Percentiles rank a stretch among this genome's conserved stretches.
Evolutionary conservation across 305 asterid genomes (phyloP).

Genomic region (Rubia tinctorum): DNA sequence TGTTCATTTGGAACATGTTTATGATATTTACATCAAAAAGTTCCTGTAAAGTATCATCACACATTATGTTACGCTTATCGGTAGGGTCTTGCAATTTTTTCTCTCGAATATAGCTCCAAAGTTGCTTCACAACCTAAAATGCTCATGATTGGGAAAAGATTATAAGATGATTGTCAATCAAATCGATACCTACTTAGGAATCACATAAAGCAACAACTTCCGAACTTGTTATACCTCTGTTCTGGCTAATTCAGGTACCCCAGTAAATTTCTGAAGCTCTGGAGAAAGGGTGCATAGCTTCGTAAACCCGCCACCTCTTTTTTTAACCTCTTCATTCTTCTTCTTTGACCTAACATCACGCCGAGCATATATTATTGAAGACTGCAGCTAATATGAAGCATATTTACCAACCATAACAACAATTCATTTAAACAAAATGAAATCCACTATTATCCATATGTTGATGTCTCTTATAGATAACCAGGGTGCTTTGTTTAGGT

Average conservation of each 20-base stretch:
- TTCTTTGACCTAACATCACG: constrained; percentile 39
- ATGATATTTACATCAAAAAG: constrained; percentile 69
- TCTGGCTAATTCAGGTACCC: constrained; percentile 77
- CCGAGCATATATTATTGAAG: constrained; percentile 5
- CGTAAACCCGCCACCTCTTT: constrained; percentile 83
- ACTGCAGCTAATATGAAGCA: not conserved
- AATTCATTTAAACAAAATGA: not conserved
- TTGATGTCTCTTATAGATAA: not conserved
- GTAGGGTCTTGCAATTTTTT: constrained; percentile 78
- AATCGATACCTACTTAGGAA: not conserved
- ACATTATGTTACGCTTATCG: constrained; percentile 61
- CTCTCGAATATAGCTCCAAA: constrained; percentile 76
- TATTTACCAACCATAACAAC: not conserved
- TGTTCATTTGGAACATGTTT: constrained; percentile 94
- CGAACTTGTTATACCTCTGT: constrained; percentile 57
- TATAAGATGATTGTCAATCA: constrained; percentile 5
- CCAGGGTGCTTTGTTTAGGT: not conserved
- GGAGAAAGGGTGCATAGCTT: constrained; percentile 84
- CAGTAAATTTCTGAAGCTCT: constrained; percentile 77
- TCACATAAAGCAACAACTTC: not conserved
- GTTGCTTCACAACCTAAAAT: constrained; percentile 76
- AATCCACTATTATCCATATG: not conserved
- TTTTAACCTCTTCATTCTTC: constrained; percentile 51
- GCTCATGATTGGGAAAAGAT: not conserved
- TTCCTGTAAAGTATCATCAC: constrained; percentile 62